phyloP scores from a whole-genome alignment of 148 eudicot species.

The Pharnaceum exiguum region DNA sequence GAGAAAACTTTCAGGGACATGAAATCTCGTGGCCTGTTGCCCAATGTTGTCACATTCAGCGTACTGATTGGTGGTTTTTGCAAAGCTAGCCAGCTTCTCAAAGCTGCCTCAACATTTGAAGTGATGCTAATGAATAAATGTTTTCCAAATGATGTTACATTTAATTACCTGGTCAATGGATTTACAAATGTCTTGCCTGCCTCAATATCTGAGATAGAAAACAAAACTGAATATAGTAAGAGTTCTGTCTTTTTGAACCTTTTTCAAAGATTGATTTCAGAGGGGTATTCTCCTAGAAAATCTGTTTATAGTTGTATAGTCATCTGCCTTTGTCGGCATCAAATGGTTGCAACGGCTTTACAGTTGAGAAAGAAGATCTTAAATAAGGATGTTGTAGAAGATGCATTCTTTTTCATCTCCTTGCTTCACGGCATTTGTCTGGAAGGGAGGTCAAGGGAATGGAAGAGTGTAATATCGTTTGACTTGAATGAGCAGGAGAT shows the following conservation, averaged over 20 bases:
- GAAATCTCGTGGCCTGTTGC: slow-evolving; percentile 49
- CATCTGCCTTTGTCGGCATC: slow-evolving; percentile 64
- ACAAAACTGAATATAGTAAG: slow-evolving; percentile 22
- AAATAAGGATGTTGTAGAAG: slow-evolving; percentile 37
- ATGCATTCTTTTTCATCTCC: slow-evolving; percentile 58
- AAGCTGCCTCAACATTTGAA: slow-evolving; percentile 61
- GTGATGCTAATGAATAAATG: slow-evolving; percentile 65
- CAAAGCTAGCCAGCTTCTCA: slow-evolving; percentile 51
- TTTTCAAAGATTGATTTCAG: slow-evolving; percentile 45
- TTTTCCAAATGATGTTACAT: slow-evolving; percentile 69
- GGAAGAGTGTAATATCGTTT: slow-evolving; percentile 51
- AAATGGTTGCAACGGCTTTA: slow-evolving; percentile 58
- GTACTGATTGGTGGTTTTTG: slow-evolving; percentile 68
- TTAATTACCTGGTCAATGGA: slow-evolving; percentile 67
- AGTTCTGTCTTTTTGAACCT: slow-evolving; percentile 36
- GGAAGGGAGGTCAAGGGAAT: slow-evolving; percentile 65
- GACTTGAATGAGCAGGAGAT: slow-evolving; percentile 51
- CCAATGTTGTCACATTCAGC: slow-evolving; percentile 78
- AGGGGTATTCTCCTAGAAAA: slow-evolving; percentile 42
- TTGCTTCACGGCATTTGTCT: slow-evolving; percentile 69
- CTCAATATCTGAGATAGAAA: slow-evolving; percentile 9
- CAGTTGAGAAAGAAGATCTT: slow-evolving; percentile 46
- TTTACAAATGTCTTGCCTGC: slow-evolving; percentile 35
- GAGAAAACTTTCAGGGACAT: slow-evolving; percentile 50
- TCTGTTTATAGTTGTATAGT: slow-evolving; percentile 70